Percentiles rank a stretch among this genome's conserved stretches.
Evolutionary conservation across 1,284 basidiomycete species (phyloP).

Genomic region (Boletus holoroseus): DNA sequence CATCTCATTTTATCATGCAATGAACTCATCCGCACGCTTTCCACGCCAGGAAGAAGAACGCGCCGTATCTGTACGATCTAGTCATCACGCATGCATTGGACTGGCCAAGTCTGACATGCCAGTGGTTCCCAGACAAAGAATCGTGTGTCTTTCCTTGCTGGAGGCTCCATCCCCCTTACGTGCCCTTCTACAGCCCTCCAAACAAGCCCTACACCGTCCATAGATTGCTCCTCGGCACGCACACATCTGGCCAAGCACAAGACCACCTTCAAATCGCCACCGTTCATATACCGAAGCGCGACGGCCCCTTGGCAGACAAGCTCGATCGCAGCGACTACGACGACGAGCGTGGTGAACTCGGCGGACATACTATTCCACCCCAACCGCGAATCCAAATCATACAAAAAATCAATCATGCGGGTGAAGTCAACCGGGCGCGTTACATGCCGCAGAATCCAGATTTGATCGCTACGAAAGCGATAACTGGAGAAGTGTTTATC

Average conservation of each 20-base stretch:
- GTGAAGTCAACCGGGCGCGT: slow-evolving; percentile 94
- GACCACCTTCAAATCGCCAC: slow-evolving; percentile 97
- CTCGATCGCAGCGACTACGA: slow-evolving; percentile 83
- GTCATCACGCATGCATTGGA: slow-evolving; percentile 97
- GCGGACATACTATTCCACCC: slow-evolving; percentile 75
- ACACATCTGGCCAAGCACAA: slow-evolving; percentile 92
- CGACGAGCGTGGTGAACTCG: slow-evolving; percentile 89
- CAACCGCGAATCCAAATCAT: slow-evolving; percentile 81
- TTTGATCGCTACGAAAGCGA: slow-evolving; percentile 91
- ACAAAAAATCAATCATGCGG: slow-evolving; percentile 93
- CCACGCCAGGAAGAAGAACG: slow-evolving; percentile 85
- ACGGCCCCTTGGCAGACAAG: slow-evolving; percentile 58
- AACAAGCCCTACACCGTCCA: slow-evolving; percentile 91
- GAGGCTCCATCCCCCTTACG: not conserved
- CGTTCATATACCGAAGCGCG: slow-evolving; percentile 86
- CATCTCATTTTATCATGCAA: not conserved
- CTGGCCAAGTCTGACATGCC: slow-evolving; percentile 97
- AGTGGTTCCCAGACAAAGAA: slow-evolving; percentile 99
- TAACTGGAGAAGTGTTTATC: slow-evolving; percentile 85
- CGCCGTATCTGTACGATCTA: slow-evolving; percentile 94
- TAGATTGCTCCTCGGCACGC: slow-evolving; percentile 92
- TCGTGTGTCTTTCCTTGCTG: slow-evolving; percentile 48
- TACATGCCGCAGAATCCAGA: slow-evolving; percentile 99
- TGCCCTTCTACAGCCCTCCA: slow-evolving; percentile 50
- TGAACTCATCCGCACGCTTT: slow-evolving; percentile 9